Conservation (phyloP, 2,329 filamentous ascomycete species). For the Alternaria gansuensis region DNA sequence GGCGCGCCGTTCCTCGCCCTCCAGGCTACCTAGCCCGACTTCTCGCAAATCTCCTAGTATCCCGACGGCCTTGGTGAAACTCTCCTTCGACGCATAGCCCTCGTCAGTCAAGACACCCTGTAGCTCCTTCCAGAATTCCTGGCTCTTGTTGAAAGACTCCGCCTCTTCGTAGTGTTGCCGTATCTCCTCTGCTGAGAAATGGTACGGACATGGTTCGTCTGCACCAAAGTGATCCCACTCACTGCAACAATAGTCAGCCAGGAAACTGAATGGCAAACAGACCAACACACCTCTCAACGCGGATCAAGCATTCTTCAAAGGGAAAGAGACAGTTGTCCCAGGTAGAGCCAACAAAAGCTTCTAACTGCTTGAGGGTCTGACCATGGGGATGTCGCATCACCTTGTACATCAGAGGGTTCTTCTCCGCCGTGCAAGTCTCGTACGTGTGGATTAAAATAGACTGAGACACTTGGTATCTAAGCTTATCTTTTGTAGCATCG, state of each 20-base stretch:
- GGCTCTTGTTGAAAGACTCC: slow-evolving; percentile 35
- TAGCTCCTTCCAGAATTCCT: slow-evolving; percentile 36
- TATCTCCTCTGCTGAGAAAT: slow-evolving; percentile 37
- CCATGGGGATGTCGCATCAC: slow-evolving; percentile 36
- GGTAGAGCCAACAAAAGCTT: slow-evolving; percentile 39
- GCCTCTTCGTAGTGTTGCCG: slow-evolving; percentile 35
- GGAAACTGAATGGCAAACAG: slow-evolving; percentile 6
- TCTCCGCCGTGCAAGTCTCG: slow-evolving; percentile 33
- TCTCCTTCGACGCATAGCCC: slow-evolving; percentile 36
- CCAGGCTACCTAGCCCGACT: slow-evolving; percentile 18
- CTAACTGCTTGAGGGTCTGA: slow-evolving; percentile 40
- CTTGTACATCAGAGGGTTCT: slow-evolving; percentile 40
- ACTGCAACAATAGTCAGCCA: slow-evolving; percentile 28
- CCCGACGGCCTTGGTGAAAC: slow-evolving; percentile 27
- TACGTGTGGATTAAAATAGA: slow-evolving; percentile 37
- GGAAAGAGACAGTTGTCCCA: slow-evolving; percentile 39
- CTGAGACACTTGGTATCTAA: slow-evolving; percentile 39
- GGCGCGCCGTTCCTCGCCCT: slow-evolving; percentile 23
- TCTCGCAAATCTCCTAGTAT: slow-evolving; percentile 30
- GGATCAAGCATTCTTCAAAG: slow-evolving; percentile 36
- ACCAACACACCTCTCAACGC: slow-evolving; percentile 33
- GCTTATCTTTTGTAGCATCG: slow-evolving; percentile 30
- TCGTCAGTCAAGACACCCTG: slow-evolving; percentile 36
- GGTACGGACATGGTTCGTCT: slow-evolving; percentile 37
- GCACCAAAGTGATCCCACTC: slow-evolving; percentile 36